Conservation (phyloP, 208 protist species). For the Trypanosoma theileri region DNA sequence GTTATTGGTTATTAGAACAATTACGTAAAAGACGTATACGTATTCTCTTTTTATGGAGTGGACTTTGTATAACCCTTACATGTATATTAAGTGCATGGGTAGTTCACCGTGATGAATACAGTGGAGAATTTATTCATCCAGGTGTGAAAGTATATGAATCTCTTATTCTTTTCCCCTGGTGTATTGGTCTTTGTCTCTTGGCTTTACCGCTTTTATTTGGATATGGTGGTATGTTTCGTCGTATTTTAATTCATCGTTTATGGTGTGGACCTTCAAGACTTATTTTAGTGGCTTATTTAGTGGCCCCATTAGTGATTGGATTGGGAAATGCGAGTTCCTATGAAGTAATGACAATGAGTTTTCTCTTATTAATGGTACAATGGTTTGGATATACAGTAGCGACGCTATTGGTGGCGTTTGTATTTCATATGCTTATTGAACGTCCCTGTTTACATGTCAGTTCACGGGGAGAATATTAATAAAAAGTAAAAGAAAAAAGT, state of each 20-base stretch:
- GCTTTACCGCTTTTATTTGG: constrained; percentile 33
- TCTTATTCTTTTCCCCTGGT: constrained; percentile 36
- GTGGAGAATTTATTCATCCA: neutral
- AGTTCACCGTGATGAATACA: constrained; percentile 10
- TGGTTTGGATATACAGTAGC: constrained; percentile 18
- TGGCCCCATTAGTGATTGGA: constrained; percentile 26
- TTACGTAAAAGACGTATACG: constrained; percentile 22
- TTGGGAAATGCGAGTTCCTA: constrained; percentile 28
- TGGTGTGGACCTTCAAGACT: constrained; percentile 35
- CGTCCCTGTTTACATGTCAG: constrained; percentile 29
- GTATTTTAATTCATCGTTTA: constrained; percentile 29
- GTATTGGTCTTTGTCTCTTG: constrained; percentile 18
- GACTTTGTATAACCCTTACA: constrained; percentile 7
- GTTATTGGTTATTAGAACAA: constrained; percentile 29
- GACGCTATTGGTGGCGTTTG: constrained; percentile 27
- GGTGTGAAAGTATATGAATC: constrained; percentile 19
- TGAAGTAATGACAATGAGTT: constrained; percentile 15
- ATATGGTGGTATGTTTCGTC: constrained; percentile 28
- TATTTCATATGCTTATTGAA: constrained; percentile 31
- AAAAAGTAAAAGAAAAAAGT: constrained; percentile 17
- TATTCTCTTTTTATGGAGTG: constrained; percentile 24
- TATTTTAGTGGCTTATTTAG: constrained; percentile 26
- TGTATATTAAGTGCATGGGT: constrained; percentile 19
- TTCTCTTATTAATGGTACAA: constrained; percentile 22
- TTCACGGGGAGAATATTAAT: constrained; percentile 31